Evolutionary conservation across 1,284 basidiomycete genomes (phyloP), one percentile per base, ranked within the genome.

Genomic region (Takashimella tepidaria): DNA sequence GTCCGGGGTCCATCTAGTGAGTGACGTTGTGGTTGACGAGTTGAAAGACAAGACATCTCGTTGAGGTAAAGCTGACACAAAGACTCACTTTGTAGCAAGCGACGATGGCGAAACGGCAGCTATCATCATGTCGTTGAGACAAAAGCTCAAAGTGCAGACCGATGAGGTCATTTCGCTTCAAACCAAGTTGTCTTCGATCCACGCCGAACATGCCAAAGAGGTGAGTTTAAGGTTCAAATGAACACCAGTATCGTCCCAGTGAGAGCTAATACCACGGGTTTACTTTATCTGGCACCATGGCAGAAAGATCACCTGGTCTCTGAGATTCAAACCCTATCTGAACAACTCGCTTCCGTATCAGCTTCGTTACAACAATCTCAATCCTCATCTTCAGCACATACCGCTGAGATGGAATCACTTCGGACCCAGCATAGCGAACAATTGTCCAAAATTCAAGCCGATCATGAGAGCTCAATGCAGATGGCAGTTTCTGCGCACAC

Each of bases 71-170:
- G 3, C 19, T 16, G 22, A 41, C 21, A n/a, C 10, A 20, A 20
- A 25, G 16, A 10, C 57, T n/a, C n/a, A n/a, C n/a, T n/a, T n/a
- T n/a, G n/a, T n/a, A n/a, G n/a, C 60, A 83, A 83, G 84, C 1
- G 87, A 87, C 66, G 87, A 82, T 62, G 81, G 84, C 1, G 89
- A 93, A 68, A 82, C 84, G 2, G 81, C 84, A 13, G 86, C 88
- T 75, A 78, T 95, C 43, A 85, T 95, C 56, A 80, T 82, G 13
- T 89, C 88, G 2, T 77, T 96, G 51, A 83, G 88, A 42, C 85
- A 87, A 47, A 86, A 88, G 53, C 85, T 96, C 58, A 83, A 83
- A 44, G 83, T 81, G 27, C 91, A 95, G 68, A 82, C 85, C 2
- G 79, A 82, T 49, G 89, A 96, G 53, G 66, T 79, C 10, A 66